Evolutionary conservation across 202 grass and related monocot genomes (phyloP), one percentile per base, ranked within the genome.

Genomic region (Carex arenaria): DNA sequence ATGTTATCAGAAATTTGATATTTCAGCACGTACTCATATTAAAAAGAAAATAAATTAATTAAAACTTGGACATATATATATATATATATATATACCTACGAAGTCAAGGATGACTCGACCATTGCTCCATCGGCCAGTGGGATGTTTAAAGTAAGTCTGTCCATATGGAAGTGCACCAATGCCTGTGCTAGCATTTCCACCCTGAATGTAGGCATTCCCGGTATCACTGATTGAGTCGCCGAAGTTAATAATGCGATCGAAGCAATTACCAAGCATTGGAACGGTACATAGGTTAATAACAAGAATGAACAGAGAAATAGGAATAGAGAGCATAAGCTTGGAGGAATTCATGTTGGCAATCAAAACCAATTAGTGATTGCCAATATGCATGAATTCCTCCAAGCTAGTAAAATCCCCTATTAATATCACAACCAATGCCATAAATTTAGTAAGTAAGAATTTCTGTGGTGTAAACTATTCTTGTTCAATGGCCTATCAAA

Each of bases 211-310:
- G 26, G 42, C 73, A 62, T 93, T 93, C 8, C 91, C 88, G 10
- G 76, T 88, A 73, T 93, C 88, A 15, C 83, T 88, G 55, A 88
- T 84, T 5, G 88, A 90, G 81, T 93, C 91, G 0, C 91, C 91
- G 1, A 93, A 93, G 77, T 40, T 83, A 30, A 88, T 90, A 31
- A 93, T 88, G 18, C 81, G 80, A 40, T 68, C 83, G 64, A 82
- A 90, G 84, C 86, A 93, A 61, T 5, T 38, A 38, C 86, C 13
- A 8, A 82, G 23, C n/a, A 15, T 57, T 10, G 78, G 45, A 65
- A 53, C 67, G 26, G 74, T n/a, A 19, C 70, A 80, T 69, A 86
- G 72, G 7, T 88, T 79, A 19, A 67, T 18, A 19, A 28, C 15
- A 51, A 31, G 62, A 63, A 88, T 3, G 15, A 86, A 15, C 51